These are phyloP conservation scores for Neopestalotiopsis clavispora DNA, from an alignment of 2,329 filamentous ascomycete species.

Conservation along the genomic window DNA sequence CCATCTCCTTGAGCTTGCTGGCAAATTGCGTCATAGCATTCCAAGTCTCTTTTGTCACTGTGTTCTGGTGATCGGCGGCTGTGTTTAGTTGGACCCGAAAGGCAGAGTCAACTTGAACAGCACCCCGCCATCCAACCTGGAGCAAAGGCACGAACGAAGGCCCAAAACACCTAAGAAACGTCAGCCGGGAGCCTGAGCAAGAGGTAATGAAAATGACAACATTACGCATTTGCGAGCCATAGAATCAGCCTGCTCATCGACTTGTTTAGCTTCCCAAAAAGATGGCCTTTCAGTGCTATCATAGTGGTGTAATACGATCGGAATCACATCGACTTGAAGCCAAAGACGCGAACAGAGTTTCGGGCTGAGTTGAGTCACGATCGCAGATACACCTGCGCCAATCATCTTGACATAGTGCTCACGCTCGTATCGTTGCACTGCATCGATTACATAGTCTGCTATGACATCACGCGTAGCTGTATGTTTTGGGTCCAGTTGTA, in stretches of 20 bases:
- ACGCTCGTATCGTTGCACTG: slow-evolving; percentile 64
- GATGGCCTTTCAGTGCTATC: slow-evolving; percentile 44
- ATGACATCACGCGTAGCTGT: slow-evolving; percentile 50
- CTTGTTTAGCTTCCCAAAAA: slow-evolving; percentile 60
- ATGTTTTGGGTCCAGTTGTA: slow-evolving; percentile 49
- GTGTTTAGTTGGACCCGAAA: slow-evolving; percentile 65
- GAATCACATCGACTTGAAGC: slow-evolving; percentile 77
- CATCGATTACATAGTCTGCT: slow-evolving; percentile 62
- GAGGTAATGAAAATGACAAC: slow-evolving; percentile 46
- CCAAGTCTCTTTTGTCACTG: slow-evolving; percentile 69
- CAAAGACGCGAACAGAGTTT: slow-evolving; percentile 73
- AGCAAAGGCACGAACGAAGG: slow-evolving; percentile 73
- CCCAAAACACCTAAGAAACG: slow-evolving; percentile 65
- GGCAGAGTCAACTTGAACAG: slow-evolving; percentile 72
- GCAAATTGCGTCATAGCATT: slow-evolving; percentile 67
- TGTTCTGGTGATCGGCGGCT: slow-evolving; percentile 63
- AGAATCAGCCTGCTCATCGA: slow-evolving; percentile 83
- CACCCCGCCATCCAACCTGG: slow-evolving; percentile 68
- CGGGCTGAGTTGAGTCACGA: slow-evolving; percentile 65
- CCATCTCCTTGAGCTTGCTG: slow-evolving; percentile 63
- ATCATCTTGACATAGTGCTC: slow-evolving; percentile 76
- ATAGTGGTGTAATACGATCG: slow-evolving; percentile 64
- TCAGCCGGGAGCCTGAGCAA: slow-evolving; percentile 14
- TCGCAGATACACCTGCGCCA: slow-evolving; percentile 70
- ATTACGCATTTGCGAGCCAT: slow-evolving; percentile 80